These are phyloP conservation scores for Cladosporium sphaerospermum DNA, from an alignment of 2,329 filamentous ascomycete species.

Conservation along the genomic window DNA sequence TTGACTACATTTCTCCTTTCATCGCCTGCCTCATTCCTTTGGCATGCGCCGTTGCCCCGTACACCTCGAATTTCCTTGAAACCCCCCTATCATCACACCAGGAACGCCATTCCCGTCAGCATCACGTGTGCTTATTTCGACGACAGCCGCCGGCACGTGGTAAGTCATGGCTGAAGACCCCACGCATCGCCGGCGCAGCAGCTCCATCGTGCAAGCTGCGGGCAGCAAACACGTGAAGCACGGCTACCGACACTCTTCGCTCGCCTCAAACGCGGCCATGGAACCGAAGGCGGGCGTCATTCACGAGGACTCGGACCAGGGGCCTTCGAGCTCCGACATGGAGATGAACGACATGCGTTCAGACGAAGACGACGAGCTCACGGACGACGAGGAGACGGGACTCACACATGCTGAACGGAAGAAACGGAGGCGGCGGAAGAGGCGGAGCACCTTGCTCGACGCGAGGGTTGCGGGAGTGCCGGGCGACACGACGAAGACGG, in stretches of 20 bases:
- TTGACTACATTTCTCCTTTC: not conserved
- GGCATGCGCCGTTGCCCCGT: not conserved
- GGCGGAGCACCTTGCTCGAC: constrained; percentile 61
- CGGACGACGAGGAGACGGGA: constrained; percentile 86
- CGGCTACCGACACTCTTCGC: constrained; percentile 15
- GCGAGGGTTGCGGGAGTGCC: constrained; percentile 59
- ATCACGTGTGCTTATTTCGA: constrained; percentile 1
- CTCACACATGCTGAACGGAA: constrained; percentile 68
- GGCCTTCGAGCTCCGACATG: constrained; percentile 43
- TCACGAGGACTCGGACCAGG: constrained; percentile 12
- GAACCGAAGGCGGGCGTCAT: constrained; percentile 6
- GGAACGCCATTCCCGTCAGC: not conserved
- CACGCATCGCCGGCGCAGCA: constrained; percentile 15
- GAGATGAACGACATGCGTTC: constrained; percentile 55
- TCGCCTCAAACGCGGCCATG: constrained; percentile 3
- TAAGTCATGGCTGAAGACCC: not conserved
- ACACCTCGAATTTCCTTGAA: not conserved
- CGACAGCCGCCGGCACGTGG: not conserved
- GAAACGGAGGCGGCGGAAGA: constrained; percentile 55
- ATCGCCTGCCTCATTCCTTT: constrained; percentile 9
- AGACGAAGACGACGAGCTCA: constrained; percentile 52
- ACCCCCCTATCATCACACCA: not conserved
- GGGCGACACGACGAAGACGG: constrained; percentile 46
- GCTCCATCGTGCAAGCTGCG: constrained; percentile 8
- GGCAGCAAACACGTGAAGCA: constrained; percentile 12